Conservation (phyloP, 1,284 basidiomycete species). For the Rhodofomes roseus region DNA sequence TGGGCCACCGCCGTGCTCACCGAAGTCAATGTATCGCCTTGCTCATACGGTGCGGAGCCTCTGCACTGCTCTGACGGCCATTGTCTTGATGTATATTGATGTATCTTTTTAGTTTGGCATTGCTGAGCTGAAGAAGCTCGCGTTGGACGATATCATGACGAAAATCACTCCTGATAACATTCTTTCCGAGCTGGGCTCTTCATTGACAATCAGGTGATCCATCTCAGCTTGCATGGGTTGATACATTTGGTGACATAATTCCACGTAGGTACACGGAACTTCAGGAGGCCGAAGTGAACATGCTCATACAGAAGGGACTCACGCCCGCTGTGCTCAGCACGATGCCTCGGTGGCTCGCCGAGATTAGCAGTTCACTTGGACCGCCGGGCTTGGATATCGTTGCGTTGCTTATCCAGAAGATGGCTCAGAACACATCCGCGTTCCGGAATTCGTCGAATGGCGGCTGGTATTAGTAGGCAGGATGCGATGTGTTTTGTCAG, state of each 20-base stretch:
- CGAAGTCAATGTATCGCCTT: background rate
- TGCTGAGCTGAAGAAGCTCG: background rate
- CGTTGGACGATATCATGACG: background rate
- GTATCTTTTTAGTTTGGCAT: background rate
- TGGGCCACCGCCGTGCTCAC: background rate
- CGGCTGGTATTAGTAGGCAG: too few species aligned
- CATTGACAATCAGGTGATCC: background rate
- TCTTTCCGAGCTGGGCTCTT: background rate
- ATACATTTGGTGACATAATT: background rate
- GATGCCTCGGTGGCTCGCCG: background rate
- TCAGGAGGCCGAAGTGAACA: background rate
- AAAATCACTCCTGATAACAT: background rate
- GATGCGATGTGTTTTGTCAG: too few species aligned
- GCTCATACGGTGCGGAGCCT: background rate
- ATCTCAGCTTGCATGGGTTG: background rate
- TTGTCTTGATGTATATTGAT: background rate
- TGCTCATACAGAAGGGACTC: background rate
- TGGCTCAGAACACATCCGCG: background rate
- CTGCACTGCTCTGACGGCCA: too few species aligned
- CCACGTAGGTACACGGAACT: background rate
- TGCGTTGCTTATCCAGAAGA: background rate
- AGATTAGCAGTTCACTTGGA: background rate
- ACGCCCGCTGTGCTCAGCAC: background rate
- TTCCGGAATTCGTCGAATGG: too few species aligned
- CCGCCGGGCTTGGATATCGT: background rate